phyloP scores from a whole-genome alignment of 805 yeast genomes.

The Lipomyces mesembrius region DNA sequence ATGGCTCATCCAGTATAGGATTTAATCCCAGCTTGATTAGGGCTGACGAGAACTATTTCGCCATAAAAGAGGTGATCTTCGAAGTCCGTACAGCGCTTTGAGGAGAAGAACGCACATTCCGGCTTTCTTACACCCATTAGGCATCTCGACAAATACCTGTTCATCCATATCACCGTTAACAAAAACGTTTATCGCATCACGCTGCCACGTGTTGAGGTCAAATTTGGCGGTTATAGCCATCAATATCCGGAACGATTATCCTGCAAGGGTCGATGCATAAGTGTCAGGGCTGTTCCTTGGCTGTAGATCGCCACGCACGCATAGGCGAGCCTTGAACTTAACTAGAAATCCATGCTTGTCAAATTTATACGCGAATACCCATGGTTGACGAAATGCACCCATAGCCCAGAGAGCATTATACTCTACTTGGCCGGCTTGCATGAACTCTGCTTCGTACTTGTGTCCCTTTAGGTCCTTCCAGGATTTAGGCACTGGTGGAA shows the following conservation, averaged over 20 bases:
- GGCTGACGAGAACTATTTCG: not conserved
- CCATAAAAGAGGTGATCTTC: not conserved
- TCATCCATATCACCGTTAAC: not conserved
- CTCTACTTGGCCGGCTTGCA: no score
- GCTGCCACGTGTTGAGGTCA: not conserved
- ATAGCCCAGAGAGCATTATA: no score
- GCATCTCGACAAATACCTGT: not conserved
- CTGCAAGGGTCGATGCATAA: not conserved
- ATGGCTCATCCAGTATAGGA: not conserved
- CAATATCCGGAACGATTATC: not conserved
- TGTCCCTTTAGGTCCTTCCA: no score
- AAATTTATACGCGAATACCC: not conserved
- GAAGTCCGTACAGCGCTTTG: not conserved
- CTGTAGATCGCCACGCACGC: not conserved
- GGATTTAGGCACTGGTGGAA: no score
- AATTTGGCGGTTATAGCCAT: not conserved
- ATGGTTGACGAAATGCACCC: no score
- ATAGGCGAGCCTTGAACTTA: not conserved
- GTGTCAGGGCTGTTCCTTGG: not conserved
- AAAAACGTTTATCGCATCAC: not conserved
- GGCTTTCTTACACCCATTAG: not conserved
- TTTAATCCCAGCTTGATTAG: not conserved
- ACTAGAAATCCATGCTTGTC: not conserved
- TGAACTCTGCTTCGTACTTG: no score
- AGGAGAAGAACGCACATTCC: not conserved